Percentiles rank a stretch among this genome's conserved stretches.
Evolutionary conservation across 75 land plant species (phyloP).

Genomic region (Selaginella tamariscina): DNA sequence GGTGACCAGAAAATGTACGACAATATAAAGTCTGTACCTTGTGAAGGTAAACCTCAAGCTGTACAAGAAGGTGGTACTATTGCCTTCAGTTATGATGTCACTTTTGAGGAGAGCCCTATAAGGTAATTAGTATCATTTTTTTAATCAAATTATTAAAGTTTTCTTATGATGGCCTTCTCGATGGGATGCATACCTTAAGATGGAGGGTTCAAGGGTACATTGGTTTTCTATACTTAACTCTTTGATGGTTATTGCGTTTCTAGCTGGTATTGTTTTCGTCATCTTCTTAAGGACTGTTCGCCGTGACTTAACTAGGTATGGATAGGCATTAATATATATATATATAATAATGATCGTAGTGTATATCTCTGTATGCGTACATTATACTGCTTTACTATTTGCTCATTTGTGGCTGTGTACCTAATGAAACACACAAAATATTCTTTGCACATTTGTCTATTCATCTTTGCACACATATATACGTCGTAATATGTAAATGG

Average conservation of each 20-base stretch:
- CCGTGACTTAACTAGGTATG: conserved; percentile 67
- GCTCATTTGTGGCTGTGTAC: too few species aligned
- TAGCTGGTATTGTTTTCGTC: conserved; percentile 86
- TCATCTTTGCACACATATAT: too few species aligned
- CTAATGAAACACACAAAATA: too few species aligned
- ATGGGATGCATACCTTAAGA: conserved; percentile 87
- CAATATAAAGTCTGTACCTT: conserved; percentile 12
- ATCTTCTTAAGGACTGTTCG: conserved; percentile 73
- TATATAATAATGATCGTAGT: too few species aligned
- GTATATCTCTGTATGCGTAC: too few species aligned
- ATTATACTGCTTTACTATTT: too few species aligned
- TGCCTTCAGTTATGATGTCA: conserved; percentile 56
- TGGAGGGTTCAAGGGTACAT: conserved; percentile 77
- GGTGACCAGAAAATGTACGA: conserved; percentile 34
- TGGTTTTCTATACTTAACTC: conserved; percentile 93
- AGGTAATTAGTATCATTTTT: too few species aligned
- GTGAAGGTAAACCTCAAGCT: conserved; percentile 26
- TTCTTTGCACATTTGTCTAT: too few species aligned
- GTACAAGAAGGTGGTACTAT: conserved; percentile 35
- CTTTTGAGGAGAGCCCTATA: conserved; percentile 51
- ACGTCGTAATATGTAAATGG: too few species aligned
- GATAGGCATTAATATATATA: too few species aligned
- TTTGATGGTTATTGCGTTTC: conserved; percentile 72
- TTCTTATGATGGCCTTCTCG: conserved; percentile 93
- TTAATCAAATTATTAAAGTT: too few species aligned